These are phyloP conservation scores for Mentha longifolia DNA, from an alignment of 257 asterid genomes.

Conservation along the genomic window DNA sequence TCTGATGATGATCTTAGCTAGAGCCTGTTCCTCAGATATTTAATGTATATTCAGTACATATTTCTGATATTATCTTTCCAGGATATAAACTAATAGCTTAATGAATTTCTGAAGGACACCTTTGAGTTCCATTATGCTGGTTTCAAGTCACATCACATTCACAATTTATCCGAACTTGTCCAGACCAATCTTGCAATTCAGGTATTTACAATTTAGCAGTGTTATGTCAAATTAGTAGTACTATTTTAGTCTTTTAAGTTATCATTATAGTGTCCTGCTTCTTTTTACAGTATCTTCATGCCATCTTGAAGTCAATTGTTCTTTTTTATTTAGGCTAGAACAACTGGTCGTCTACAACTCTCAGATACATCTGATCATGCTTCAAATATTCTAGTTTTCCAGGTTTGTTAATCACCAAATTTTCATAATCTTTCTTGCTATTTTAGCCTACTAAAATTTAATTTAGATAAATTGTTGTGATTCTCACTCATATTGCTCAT, in stretches of 20 bases:
- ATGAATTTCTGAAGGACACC: slow-evolving; percentile 65
- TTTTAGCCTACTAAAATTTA: slow-evolving; percentile 9
- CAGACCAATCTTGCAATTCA: slow-evolving; percentile 75
- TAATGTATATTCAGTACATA: background rate
- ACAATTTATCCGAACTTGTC: slow-evolving; percentile 95
- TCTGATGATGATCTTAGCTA: slow-evolving; percentile 23
- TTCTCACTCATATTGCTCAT: slow-evolving; percentile 30
- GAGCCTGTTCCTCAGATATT: slow-evolving; percentile 4
- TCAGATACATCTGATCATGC: slow-evolving; percentile 78
- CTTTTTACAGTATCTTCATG: slow-evolving; percentile 20
- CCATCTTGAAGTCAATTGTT: slow-evolving; percentile 25
- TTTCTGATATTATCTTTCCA: slow-evolving; percentile 22
- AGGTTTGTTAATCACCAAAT: slow-evolving; percentile 53
- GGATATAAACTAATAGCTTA: slow-evolving; percentile 22
- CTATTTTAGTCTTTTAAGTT: slow-evolving; percentile 30
- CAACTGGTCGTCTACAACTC: slow-evolving; percentile 72
- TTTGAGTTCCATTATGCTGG: slow-evolving; percentile 86
- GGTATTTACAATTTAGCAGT: slow-evolving; percentile 46
- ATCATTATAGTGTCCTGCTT: slow-evolving; percentile 15
- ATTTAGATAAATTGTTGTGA: slow-evolving; percentile 1
- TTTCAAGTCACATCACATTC: slow-evolving; percentile 74
- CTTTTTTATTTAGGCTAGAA: slow-evolving; percentile 61
- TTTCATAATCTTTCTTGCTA: slow-evolving; percentile 24
- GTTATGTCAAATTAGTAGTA: slow-evolving; percentile 15
- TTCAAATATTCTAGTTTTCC: slow-evolving; percentile 88